A percentile compares a stretch with the other conserved stretches of the same genome.
Evolutionary conservation across 257 asterid genomes (phyloP).

Genomic region (Jasminum sambac): DNA sequence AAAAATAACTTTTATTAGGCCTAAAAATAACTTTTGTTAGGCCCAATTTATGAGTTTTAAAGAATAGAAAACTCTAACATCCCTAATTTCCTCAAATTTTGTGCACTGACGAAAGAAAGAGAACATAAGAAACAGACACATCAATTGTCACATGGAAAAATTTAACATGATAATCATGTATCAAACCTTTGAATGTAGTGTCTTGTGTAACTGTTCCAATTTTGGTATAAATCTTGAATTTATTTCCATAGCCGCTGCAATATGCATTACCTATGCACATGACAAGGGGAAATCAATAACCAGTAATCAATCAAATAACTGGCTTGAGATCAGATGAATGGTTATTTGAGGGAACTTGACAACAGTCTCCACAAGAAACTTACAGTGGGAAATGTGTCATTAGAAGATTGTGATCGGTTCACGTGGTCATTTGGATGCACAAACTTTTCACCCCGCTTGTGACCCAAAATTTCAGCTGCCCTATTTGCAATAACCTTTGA

Average conservation of each 20-base stretch:
- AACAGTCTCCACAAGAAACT: conserved; percentile 6
- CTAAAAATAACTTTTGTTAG: no score
- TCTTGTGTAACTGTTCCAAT: conserved; percentile 78
- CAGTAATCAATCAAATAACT: background rate
- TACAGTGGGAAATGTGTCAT: conserved; percentile 29
- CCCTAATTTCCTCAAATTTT: background rate
- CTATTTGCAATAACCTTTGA: conserved; percentile 28
- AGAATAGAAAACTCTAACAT: no score
- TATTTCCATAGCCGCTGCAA: conserved; percentile 91
- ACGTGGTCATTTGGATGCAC: conserved; percentile 32
- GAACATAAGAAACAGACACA: background rate
- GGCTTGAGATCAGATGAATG: background rate
- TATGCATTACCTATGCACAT: conserved; percentile 85
- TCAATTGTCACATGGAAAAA: background rate
- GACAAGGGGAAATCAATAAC: conserved; percentile 20
- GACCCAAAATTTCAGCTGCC: conserved; percentile 24
- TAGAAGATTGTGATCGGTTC: conserved; percentile 28
- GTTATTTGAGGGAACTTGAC: background rate
- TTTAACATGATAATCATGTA: background rate
- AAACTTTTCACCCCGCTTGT: conserved; percentile 18
- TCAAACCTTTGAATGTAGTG: conserved; percentile 76
- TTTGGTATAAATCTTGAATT: conserved; percentile 80
- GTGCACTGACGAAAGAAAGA: background rate
- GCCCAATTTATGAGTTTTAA: no score
- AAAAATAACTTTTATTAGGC: no score